A percentile compares a stretch with the other conserved stretches of the same genome.
These are phyloP conservation scores for Phialophora tarda DNA, from an alignment of 2,329 filamentous ascomycete genomes.

Conservation along the genomic window DNA sequence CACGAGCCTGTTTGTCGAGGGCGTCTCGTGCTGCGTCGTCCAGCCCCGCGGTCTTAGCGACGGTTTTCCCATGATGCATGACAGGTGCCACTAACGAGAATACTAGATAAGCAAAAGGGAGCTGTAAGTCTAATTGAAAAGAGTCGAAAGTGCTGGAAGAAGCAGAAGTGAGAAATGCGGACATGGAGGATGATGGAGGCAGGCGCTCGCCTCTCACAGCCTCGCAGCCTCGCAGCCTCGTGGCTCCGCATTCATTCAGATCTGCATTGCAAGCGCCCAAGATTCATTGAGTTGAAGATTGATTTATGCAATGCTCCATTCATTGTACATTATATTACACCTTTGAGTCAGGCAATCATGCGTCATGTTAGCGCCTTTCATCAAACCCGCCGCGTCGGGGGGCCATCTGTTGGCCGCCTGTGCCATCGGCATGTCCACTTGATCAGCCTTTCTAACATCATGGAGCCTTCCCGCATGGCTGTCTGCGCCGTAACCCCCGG, in stretches of 20 bases:
- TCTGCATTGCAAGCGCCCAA: neutral
- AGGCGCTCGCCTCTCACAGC: neutral
- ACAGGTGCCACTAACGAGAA: constrained; percentile 3
- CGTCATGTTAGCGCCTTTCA: constrained; percentile 14
- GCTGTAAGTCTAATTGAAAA: constrained; percentile 1
- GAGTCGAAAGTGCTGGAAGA: neutral
- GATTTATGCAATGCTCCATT: constrained; percentile 12
- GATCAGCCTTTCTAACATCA: constrained; percentile 2
- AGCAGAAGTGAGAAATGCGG: neutral
- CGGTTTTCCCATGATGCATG: constrained; percentile 35
- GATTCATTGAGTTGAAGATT: neutral
- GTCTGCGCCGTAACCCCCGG: constrained; percentile 33
- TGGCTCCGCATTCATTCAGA: constrained; percentile 5
- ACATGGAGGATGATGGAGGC: neutral
- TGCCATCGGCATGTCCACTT: neutral
- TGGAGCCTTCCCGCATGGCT: constrained; percentile 6
- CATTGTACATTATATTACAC: constrained; percentile 34
- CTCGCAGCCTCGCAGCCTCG: constrained; percentile 18
- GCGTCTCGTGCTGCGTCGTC: constrained; percentile 28
- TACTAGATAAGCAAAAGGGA: constrained; percentile 1
- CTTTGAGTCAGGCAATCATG: constrained; percentile 5
- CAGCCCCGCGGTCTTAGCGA: constrained; percentile 15
- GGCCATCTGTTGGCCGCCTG: neutral
- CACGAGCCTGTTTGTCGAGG: constrained; percentile 24
- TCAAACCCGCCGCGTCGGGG: neutral